Percentiles rank a stretch among this genome's conserved stretches.
These are phyloP conservation scores for Tinospora cordifolia DNA, from an alignment of 164 flowering plant species.

Conservation along the genomic window DNA sequence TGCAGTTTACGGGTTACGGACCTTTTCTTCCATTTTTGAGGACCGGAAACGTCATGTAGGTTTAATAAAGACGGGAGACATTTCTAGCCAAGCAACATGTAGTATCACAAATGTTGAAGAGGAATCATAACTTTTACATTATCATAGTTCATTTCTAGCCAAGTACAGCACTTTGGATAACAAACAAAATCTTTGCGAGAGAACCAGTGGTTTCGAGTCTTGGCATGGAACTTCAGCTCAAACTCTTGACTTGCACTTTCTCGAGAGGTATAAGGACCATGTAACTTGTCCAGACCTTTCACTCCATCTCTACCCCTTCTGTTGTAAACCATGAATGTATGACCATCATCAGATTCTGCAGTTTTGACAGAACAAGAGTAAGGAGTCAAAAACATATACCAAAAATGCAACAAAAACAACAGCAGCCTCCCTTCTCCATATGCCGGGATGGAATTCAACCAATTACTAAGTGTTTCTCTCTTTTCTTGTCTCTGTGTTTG, in stretches of 20 bases:
- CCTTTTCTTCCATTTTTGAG: too few relatives aligned
- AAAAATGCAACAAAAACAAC: neutral
- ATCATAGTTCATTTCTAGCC: slow-evolving; percentile 63
- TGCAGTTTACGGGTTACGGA: too few relatives aligned
- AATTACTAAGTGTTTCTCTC: neutral
- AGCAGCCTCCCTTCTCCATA: neutral
- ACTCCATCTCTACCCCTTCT: slow-evolving; percentile 72
- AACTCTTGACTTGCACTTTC: slow-evolving; percentile 41
- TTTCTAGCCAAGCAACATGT: too few relatives aligned
- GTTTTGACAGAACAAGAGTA: neutral
- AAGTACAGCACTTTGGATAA: slow-evolving; percentile 40
- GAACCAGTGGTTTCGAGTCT: slow-evolving; percentile 47
- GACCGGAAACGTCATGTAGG: too few relatives aligned
- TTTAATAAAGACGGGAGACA: too few relatives aligned
- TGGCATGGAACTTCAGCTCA: slow-evolving; percentile 37
- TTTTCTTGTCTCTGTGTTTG: neutral
- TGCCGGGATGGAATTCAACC: neutral
- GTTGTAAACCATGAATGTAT: slow-evolving; percentile 41
- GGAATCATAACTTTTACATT: too few relatives aligned
- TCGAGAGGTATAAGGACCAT: slow-evolving; percentile 39
- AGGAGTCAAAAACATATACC: neutral
- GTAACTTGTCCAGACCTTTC: slow-evolving; percentile 49
- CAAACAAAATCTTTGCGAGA: slow-evolving; percentile 33
- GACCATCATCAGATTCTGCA: slow-evolving; percentile 54
- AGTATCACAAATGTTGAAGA: too few relatives aligned